Percentiles rank a stretch among this genome's conserved stretches.
Conservation (phyloP, 2,329 filamentous ascomycete species). For the Lasiodiplodia sp. region DNA sequence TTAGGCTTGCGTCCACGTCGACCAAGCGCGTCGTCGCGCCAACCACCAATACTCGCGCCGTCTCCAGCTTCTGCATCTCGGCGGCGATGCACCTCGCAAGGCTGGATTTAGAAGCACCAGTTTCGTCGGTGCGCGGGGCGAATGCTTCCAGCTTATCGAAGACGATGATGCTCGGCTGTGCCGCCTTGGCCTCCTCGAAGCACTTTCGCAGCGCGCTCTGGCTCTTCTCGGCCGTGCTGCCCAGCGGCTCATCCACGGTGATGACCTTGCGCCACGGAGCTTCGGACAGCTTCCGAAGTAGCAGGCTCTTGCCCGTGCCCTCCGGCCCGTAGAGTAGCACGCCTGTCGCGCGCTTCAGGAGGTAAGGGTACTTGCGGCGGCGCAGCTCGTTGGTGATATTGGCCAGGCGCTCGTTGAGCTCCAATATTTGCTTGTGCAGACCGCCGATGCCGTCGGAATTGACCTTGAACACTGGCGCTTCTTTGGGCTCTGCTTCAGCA, state of each 20-base stretch:
- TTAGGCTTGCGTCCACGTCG: constrained; percentile 74
- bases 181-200: constrained; percentile 72
- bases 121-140: constrained; percentile 64
- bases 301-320: constrained; percentile 83
- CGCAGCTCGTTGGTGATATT: constrained; percentile 36
- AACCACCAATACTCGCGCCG: constrained; percentile 71
- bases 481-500: constrained; percentile 30
- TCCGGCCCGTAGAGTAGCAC: constrained; percentile 81
- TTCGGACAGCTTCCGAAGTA: constrained; percentile 71
- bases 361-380: constrained; percentile 19
- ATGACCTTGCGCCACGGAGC: constrained; percentile 75
- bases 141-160: constrained; percentile 80
- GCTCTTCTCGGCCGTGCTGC: constrained; percentile 48
- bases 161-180: constrained; percentile 78
- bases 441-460: constrained; percentile 67
- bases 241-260: constrained; percentile 59
- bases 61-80: constrained; percentile 26
- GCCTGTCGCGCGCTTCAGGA: constrained; percentile 47
- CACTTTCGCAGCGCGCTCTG: constrained; percentile 67
- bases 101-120: constrained; percentile 30
- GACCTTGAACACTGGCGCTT: constrained; percentile 29
- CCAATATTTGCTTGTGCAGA: constrained; percentile 67
- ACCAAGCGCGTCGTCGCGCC: constrained; percentile 76
- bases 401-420: constrained; percentile 72
- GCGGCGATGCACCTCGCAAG: constrained; percentile 24